phyloP scores from a whole-genome alignment of 768 basidiomycete genomes.

The Phlegmacium glaucopus region DNA sequence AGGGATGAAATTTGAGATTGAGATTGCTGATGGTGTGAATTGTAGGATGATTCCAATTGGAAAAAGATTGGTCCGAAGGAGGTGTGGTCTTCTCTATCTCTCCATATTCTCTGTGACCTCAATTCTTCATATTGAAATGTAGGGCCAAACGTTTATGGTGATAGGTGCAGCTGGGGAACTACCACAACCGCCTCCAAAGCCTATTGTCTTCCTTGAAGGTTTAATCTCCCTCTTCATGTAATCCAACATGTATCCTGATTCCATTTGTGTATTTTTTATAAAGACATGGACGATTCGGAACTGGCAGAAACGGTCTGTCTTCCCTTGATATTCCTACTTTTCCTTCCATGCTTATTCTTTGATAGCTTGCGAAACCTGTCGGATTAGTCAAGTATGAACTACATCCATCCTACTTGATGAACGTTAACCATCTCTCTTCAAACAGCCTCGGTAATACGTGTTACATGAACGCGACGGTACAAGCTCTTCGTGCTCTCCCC shows the following conservation, averaged over 20 bases:
- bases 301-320: conserved; percentile 73
- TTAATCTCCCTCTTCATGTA: conserved; percentile 7
- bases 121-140: not conserved
- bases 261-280: not conserved
- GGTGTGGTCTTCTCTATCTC: conserved; percentile 37
- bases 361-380: conserved; percentile 73
- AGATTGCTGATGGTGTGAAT: not conserved
- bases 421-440: not conserved
- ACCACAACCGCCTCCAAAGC: conserved; percentile 80
- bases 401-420: not conserved
- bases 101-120: not conserved
- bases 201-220: conserved; percentile 86
- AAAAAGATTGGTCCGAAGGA: conserved; percentile 79
- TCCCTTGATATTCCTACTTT: not conserved
- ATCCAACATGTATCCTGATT: not conserved
- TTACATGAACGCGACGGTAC: conserved; percentile 95
- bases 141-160: conserved; percentile 91
- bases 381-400: conserved; percentile 68
- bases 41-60: conserved; percentile 85
- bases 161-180: conserved; percentile 93
- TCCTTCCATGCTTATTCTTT: not conserved
- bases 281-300: conserved; percentile 83
- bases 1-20: not conserved
- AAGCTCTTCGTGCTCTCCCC: conserved; percentile 90
- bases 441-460: conserved; percentile 86